These are phyloP conservation scores for Saccharomycopsis javanensis DNA, from an alignment of 805 yeast genomes.

Conservation along the genomic window DNA sequence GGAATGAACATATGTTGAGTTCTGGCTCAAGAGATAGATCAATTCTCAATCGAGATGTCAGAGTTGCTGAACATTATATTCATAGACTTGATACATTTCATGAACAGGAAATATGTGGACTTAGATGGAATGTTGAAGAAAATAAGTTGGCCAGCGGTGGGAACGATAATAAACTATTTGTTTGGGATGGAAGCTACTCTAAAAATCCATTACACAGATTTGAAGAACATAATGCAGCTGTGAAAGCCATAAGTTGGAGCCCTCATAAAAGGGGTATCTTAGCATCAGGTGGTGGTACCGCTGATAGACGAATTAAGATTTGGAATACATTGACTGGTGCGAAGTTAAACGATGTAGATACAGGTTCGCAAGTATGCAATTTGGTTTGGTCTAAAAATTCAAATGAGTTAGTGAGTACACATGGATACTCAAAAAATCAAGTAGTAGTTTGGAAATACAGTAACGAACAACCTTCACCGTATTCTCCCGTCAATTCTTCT, in stretches of 20 bases:
- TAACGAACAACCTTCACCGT: constrained; percentile 25
- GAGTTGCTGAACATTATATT: constrained; percentile 75
- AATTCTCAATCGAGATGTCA: constrained; percentile 83
- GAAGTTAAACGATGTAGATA: constrained; percentile 70
- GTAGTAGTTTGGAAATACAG: constrained; percentile 92
- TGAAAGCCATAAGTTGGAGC: constrained; percentile 94
- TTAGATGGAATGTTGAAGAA: constrained; percentile 86
- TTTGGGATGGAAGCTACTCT: constrained; percentile 74
- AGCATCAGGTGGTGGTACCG: constrained; percentile 96
- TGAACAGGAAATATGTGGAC: constrained; percentile 92
- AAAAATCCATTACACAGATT: constrained; percentile 62
- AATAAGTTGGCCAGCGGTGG: constrained; percentile 94
- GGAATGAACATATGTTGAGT: constrained; percentile 85
- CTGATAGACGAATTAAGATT: constrained; percentile 78
- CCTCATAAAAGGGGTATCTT: constrained; percentile 92
- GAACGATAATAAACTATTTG: constrained; percentile 76
- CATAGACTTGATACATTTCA: constrained; percentile 57
- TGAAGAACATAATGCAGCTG: constrained; percentile 86
- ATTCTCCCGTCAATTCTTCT: neutral
- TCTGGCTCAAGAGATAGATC: constrained; percentile 82
- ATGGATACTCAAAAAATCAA: constrained; percentile 87
- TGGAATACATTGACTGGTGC: constrained; percentile 86
- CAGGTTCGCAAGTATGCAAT: constrained; percentile 95
- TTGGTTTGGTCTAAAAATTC: constrained; percentile 88
- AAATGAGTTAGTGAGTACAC: constrained; percentile 87